Evolutionary conservation across 495 filamentous ascomycete genomes (phyloP).

Genomic region (Penicillium tannophilum): DNA sequence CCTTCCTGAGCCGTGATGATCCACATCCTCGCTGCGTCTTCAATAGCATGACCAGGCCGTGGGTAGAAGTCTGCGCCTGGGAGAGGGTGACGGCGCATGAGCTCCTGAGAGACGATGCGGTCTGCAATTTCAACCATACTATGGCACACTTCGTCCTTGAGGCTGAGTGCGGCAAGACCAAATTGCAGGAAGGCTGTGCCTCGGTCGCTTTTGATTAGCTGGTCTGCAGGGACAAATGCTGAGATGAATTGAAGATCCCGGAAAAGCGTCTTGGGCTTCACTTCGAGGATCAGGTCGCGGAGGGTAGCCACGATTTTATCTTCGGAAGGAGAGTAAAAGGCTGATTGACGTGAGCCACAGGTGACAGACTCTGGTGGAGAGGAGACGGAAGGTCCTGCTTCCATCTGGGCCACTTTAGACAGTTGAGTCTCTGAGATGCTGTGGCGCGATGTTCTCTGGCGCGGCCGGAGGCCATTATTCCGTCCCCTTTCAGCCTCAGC

Average conservation of each 20-base stretch:
- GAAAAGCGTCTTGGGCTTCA: slow-evolving; percentile 89
- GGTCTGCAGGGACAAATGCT: slow-evolving; percentile 78
- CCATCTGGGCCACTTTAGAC: slow-evolving; percentile 17
- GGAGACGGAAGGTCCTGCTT: slow-evolving; percentile 24
- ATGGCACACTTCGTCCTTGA: slow-evolving; percentile 87
- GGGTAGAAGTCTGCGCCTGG: slow-evolving; percentile 37
- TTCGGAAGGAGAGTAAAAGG: slow-evolving; percentile 48
- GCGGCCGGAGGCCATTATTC: slow-evolving; percentile 3
- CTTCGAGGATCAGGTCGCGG: slow-evolving; percentile 72
- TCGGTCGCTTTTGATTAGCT: slow-evolving; percentile 80
- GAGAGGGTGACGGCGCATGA: slow-evolving; percentile 46
- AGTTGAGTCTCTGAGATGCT: slow-evolving; percentile 39
- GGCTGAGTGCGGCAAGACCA: slow-evolving; percentile 78
- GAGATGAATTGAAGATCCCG: slow-evolving; percentile 95
- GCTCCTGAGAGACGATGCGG: slow-evolving; percentile 46
- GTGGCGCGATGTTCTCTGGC: slow-evolving; percentile 29
- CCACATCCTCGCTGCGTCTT: slow-evolving; percentile 89
- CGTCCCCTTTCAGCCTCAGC: slow-evolving; percentile 10
- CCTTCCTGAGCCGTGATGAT: slow-evolving; percentile 94
- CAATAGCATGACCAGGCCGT: slow-evolving; percentile 56
- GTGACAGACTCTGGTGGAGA: slow-evolving; percentile 38
- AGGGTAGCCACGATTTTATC: slow-evolving; percentile 74
- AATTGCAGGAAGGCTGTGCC: slow-evolving; percentile 97
- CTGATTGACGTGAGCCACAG: slow-evolving; percentile 41
- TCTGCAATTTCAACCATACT: slow-evolving; percentile 81